Evolutionary conservation across 176 grass and related monocot genomes (phyloP), one percentile per base, ranked within the genome.

Genomic region (Tillandsia fasciculata): DNA sequence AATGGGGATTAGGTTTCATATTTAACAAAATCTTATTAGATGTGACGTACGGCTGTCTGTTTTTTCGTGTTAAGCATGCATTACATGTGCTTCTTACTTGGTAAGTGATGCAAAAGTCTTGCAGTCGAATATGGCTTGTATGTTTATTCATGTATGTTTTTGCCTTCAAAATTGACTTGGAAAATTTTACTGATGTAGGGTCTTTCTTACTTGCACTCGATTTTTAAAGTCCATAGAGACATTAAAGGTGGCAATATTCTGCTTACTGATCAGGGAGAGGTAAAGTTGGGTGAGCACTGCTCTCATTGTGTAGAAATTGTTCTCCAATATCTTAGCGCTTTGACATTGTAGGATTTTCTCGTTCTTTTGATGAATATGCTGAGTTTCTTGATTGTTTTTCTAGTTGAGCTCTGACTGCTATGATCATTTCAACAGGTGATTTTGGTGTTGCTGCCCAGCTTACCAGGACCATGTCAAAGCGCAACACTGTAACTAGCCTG

Each of bases 141-240:
- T 77, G 22, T 11, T 69, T 48, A 18, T 71, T 6, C 64, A 65
- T 74, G 14, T 51, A 29, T 66, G 57, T 22, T 68, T 80, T 74
- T 26, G 48, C 54, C 18, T 53, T 80, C 8, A 2, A 50, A 47
- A 29, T 72, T 65, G 49, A 56, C 63, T 20, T 14, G 28, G 52
- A 49, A 69, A 72, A 77, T 71, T 86, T 72, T 84, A 63, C 51
- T 83, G 66, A 49, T 87, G 65, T 63, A 99, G 94, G 94, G 94
- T 68, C 94, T 99, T 87, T 84, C 86, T 78, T 99, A 99, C 72
- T 87, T 99, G 74, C 94, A 99, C 82, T 90, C 89, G 48, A 99
- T 99, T 79, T 99, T 99, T 90, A 99, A 99, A 84, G 94, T 99
- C 74, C 94, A 99, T 79, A 92, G 94, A 85, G 94, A 99, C 75